These are phyloP conservation scores for Aspergillus tanneri DNA, from an alignment of 2,329 filamentous ascomycete species.

Conservation along the genomic window DNA sequence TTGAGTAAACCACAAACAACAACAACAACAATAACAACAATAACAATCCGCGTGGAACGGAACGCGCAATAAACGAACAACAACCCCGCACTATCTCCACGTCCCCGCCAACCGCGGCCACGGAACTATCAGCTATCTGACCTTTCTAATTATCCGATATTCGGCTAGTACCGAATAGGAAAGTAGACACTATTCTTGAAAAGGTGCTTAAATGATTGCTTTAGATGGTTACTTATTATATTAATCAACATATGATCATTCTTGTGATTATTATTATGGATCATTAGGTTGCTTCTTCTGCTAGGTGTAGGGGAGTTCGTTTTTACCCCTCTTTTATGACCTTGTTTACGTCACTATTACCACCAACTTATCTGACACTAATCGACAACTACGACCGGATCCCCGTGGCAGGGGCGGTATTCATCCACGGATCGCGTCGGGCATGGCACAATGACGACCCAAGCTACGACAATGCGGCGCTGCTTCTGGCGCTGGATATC, in stretches of 20 bases:
- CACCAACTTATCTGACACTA: too few species aligned
- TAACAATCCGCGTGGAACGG: constrained; percentile 21
- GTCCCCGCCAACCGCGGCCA: constrained; percentile 50
- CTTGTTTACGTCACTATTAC: too few species aligned
- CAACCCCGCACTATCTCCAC: constrained; percentile 39
- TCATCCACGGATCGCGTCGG: constrained; percentile 46
- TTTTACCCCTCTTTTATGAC: too few species aligned
- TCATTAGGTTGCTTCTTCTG: too few species aligned
- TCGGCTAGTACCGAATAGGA: too few species aligned
- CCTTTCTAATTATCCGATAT: too few species aligned
- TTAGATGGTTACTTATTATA: too few species aligned
- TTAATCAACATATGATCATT: too few species aligned
- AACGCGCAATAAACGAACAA: constrained; percentile 1
- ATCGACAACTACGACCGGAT: constrained; percentile 49
- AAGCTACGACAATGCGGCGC: constrained; percentile 46
- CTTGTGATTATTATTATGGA: too few species aligned
- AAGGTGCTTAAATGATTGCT: too few species aligned
- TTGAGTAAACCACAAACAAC: not conserved
- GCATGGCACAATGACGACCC: constrained; percentile 49
- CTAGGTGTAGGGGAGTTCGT: too few species aligned
- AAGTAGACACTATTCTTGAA: too few species aligned
- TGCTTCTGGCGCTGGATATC: constrained; percentile 43
- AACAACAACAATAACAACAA: constrained; percentile 35
- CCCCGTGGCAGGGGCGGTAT: constrained; percentile 41
- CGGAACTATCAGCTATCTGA: constrained; percentile 50